A percentile compares a stretch with the other conserved stretches of the same genome.
Evolutionary conservation across 1,284 basidiomycete species (phyloP).

Genomic region (Ustilago cynodontis): DNA sequence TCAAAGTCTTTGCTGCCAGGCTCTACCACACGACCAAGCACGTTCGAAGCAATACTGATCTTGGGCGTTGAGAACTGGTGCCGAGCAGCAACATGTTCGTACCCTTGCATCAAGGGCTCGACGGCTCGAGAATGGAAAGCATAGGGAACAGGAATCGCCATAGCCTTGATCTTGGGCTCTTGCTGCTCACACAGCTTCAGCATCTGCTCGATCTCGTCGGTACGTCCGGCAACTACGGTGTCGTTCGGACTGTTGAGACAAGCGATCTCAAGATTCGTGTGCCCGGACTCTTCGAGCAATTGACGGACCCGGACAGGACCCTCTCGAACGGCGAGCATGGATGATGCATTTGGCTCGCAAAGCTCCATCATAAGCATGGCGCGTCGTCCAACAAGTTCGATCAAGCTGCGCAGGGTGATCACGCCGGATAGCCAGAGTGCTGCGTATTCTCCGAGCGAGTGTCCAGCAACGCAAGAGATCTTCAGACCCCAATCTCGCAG

Average conservation of each 20-base stretch:
- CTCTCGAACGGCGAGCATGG: constrained; percentile 49
- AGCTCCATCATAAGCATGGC: constrained; percentile 47
- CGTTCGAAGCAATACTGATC: constrained; percentile 39
- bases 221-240: constrained; percentile 45
- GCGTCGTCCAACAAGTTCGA: constrained; percentile 46
- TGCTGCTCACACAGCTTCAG: constrained; percentile 23
- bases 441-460: constrained; percentile 56
- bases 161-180: constrained; percentile 45
- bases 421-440: constrained; percentile 44
- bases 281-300: constrained; percentile 21
- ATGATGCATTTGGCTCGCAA: constrained; percentile 42
- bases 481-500: constrained; percentile 42
- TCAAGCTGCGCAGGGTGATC: constrained; percentile 32
- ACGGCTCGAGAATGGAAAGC: constrained; percentile 51
- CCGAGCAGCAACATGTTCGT: not conserved
- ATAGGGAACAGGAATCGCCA: constrained; percentile 51
- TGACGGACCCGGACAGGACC: constrained; percentile 15
- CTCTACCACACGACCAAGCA: constrained; percentile 23
- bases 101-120: constrained; percentile 32
- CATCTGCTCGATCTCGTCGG: constrained; percentile 30
- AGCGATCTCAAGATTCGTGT: constrained; percentile 39
- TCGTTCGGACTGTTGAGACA: constrained; percentile 53
- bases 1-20: constrained; percentile 9
- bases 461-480: constrained; percentile 38
- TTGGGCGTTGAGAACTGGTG: constrained; percentile 25